Base-by-base conservation (phyloP, 768 basidiomycete species). In the Hygrocybe coccinea region DNA sequence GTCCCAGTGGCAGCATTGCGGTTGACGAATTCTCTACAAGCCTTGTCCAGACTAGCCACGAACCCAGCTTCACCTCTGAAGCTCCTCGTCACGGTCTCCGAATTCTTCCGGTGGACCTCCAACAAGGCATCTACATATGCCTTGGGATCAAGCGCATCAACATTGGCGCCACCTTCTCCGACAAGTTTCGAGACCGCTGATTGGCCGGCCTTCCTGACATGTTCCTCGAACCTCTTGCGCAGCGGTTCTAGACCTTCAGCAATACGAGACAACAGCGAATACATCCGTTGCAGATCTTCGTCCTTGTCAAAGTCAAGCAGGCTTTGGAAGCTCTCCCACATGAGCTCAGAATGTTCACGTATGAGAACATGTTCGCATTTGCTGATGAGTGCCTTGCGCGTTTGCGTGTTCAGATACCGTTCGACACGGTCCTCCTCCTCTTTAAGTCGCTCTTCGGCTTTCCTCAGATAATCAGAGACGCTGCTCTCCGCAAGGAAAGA, bases 391-490 rank as follows among this genome's bases (percentile, higher is more conserved):
- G 83, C 78, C 68, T 91, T 93, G 65, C 90, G 82, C 17, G 95
- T 97, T 56, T 85, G 85, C 6, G 87, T 86, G 71, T 95, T 88
- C 44, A 99, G 79, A 70, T 97, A 97, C 50, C 91, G 81, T 67
- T 97, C 95, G 19, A 97, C 92, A 21, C 95, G 84, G 65, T 95
- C 91, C 70, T 95, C 92, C 65, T 99, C 95, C 70, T 99, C 95
- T 55, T 84, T 82, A 56, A 99, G 73, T 44, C 95, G 83, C 64
- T 90, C 89, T 67, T 97, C 95, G 1, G 92, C 95, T 71, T 91
- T 95, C 75, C 86, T 93, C 68, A 99, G 76, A 70, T 97, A 99
- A 66, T 97, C 95, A 11, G 91, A 89, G 49, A 97, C 87, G 55
- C 81, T 88, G 73, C 92, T 92, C 64, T 86, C 84, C 1, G 87